phyloP scores from a whole-genome alignment of 2,329 filamentous ascomycete genomes.

The Sporothrix sp. region DNA sequence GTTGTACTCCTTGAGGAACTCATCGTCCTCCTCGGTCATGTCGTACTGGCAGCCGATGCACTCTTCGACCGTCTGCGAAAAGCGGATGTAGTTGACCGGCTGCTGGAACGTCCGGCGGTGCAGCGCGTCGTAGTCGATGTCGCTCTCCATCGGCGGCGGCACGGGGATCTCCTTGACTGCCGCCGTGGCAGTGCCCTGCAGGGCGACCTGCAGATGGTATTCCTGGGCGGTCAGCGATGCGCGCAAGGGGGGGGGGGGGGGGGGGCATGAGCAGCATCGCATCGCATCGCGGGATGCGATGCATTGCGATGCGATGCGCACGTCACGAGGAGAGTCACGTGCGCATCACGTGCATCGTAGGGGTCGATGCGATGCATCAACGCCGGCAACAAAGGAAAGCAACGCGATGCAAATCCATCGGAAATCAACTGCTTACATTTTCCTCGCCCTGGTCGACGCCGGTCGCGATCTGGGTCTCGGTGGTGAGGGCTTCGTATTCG shows the following conservation, averaged over 20 bases:
- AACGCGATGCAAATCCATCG: conserved; percentile 13
- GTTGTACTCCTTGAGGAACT: conserved; percentile 77
- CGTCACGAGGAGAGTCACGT: conserved; percentile 30
- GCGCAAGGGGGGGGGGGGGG: too few species aligned
- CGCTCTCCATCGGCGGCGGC: conserved; percentile 53
- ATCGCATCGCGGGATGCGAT: conserved; percentile 9
- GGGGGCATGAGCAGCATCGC: conserved; percentile 23
- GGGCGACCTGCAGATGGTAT: conserved; percentile 85
- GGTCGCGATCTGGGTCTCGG: conserved; percentile 79
- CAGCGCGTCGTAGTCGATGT: conserved; percentile 75
- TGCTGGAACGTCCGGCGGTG: conserved; percentile 73
- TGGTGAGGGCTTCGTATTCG: conserved; percentile 78
- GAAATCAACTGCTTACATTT: conserved; percentile 60
- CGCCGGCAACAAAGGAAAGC: conserved; percentile 18
- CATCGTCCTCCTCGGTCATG: conserved; percentile 85
- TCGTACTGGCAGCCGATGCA: conserved; percentile 86
- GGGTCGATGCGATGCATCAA: conserved; percentile 13
- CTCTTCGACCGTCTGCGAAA: conserved; percentile 96
- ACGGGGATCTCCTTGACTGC: conserved; percentile 56
- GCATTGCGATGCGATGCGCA: background rate
- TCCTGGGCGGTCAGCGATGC: too few species aligned
- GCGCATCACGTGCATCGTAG: conserved; percentile 32
- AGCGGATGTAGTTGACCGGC: conserved; percentile 89
- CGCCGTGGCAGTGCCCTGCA: conserved; percentile 45
- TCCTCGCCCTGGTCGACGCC: conserved; percentile 96